Percentiles rank a stretch among this genome's conserved stretches.
These are phyloP conservation scores for Fusarium verticillioides DNA, from an alignment of 2,329 filamentous ascomycete species.

Conservation along the genomic window DNA sequence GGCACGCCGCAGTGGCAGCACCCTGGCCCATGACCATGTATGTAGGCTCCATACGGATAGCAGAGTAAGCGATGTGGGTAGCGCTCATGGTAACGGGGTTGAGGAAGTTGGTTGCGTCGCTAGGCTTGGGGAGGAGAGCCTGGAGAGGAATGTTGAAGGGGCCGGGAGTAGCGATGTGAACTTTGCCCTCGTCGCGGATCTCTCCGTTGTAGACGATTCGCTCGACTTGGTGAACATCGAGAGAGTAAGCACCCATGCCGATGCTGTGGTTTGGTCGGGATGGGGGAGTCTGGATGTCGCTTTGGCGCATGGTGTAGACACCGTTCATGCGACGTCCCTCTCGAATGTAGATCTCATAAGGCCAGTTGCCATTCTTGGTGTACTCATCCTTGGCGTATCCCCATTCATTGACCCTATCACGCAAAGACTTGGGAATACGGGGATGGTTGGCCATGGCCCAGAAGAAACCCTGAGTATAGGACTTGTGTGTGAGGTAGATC, in stretches of 20 bases:
- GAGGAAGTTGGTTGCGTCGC: slow-evolving; percentile 26
- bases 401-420: slow-evolving; percentile 6
- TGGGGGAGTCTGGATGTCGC: slow-evolving; percentile 24
- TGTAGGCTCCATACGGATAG: slow-evolving; percentile 34
- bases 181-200: slow-evolving; percentile 29
- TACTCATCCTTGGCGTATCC: slow-evolving; percentile 34
- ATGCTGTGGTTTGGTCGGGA: slow-evolving; percentile 6
- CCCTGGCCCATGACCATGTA: slow-evolving; percentile 36
- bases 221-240: slow-evolving; percentile 34
- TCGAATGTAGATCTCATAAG: slow-evolving; percentile 33
- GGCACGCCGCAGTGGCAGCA: slow-evolving; percentile 28
- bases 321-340: slow-evolving; percentile 32
- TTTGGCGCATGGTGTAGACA: slow-evolving; percentile 29
- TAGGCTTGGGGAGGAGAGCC: slow-evolving; percentile 16
- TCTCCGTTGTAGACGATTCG: slow-evolving; percentile 19
- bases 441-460: slow-evolving; percentile 31
- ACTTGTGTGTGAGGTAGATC: slow-evolving; percentile 11
- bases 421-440: slow-evolving; percentile 14
- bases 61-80: slow-evolving; percentile 28
- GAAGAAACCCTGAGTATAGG: slow-evolving; percentile 32
- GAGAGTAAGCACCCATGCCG: slow-evolving; percentile 21
- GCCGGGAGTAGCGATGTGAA: slow-evolving; percentile 19
- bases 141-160: slow-evolving; percentile 29
- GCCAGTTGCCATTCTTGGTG: slow-evolving; percentile 28
- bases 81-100: slow-evolving; percentile 32